phyloP scores from a whole-genome alignment of 805 yeast genomes.

The Isabelozyma heimii region DNA sequence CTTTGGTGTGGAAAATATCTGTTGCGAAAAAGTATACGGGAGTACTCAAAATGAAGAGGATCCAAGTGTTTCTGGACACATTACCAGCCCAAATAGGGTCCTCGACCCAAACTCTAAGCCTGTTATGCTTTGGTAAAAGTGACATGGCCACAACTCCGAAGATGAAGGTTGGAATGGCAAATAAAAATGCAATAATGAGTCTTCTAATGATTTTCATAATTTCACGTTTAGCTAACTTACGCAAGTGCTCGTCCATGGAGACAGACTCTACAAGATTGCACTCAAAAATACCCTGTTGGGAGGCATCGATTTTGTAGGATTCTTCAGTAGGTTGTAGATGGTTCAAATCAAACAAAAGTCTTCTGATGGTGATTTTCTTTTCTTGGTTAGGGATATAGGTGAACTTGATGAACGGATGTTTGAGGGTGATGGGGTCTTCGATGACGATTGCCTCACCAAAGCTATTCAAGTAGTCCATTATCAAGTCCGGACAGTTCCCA shows the following conservation, averaged over 20 bases:
- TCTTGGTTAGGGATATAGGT: slow-evolving; percentile 58
- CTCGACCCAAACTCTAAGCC: slow-evolving; percentile 52
- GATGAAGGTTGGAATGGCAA: slow-evolving; percentile 67
- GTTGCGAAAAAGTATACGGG: slow-evolving; percentile 77
- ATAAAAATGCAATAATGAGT: slow-evolving; percentile 45
- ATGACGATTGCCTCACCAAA: slow-evolving; percentile 59
- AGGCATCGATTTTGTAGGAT: slow-evolving; percentile 12
- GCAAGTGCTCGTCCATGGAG: slow-evolving; percentile 63
- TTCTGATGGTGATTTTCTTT: slow-evolving; percentile 51
- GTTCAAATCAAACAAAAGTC: slow-evolving; percentile 49
- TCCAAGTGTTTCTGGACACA: slow-evolving; percentile 63
- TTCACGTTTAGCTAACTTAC: slow-evolving; percentile 47
- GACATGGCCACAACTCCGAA: slow-evolving; percentile 73
- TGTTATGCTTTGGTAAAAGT: slow-evolving; percentile 41
- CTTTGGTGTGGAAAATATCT: slow-evolving; percentile 67
- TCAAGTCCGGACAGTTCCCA: slow-evolving; percentile 60
- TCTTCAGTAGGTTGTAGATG: slow-evolving; percentile 33
- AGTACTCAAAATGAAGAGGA: slow-evolving; percentile 60
- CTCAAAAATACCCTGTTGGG: slow-evolving; percentile 35
- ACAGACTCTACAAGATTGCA: slow-evolving; percentile 53
- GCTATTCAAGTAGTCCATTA: slow-evolving; percentile 46
- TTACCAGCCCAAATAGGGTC: slow-evolving; percentile 63
- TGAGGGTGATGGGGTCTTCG: slow-evolving; percentile 53
- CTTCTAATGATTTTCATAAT: slow-evolving; percentile 44
- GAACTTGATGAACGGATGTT: slow-evolving; percentile 57